These are phyloP conservation scores for Beauveria caledonica DNA, from an alignment of 2,329 filamentous ascomycete species.

Conservation along the genomic window DNA sequence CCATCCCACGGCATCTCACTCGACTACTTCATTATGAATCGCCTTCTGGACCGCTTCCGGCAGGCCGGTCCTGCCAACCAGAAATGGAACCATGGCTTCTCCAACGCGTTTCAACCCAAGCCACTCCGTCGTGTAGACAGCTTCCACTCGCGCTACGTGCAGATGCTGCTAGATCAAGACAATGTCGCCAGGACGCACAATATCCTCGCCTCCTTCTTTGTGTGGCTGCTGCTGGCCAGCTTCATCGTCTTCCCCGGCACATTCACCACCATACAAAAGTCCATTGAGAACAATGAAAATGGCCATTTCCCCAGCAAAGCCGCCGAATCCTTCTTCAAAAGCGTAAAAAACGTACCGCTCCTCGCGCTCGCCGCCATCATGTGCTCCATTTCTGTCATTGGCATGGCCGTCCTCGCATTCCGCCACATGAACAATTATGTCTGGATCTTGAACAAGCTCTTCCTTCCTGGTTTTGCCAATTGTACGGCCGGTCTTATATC, in stretches of 20 bases:
- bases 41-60: neutral
- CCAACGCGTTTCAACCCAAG: conserved; percentile 4
- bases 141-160: conserved; percentile 30
- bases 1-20: neutral
- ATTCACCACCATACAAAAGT: conserved; percentile 34
- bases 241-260: conserved; percentile 45
- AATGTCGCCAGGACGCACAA: conserved; percentile 38
- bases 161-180: conserved; percentile 41
- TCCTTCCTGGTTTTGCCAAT: conserved; percentile 37
- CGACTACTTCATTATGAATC: neutral
- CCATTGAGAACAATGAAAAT: conserved; percentile 17
- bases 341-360: conserved; percentile 28
- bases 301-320: conserved; percentile 14
- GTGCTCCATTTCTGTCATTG: conserved; percentile 26
- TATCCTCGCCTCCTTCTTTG: conserved; percentile 30
- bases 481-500: conserved; percentile 41
- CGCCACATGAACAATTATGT: conserved; percentile 41
- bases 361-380: conserved; percentile 35
- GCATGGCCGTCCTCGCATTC: conserved; percentile 36
- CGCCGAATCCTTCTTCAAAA: conserved; percentile 17
- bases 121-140: conserved; percentile 17
- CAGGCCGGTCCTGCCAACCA: neutral
- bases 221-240: conserved; percentile 42
- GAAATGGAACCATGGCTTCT: conserved; percentile 7
- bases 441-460: conserved; percentile 45